Evolutionary conservation across 176 grass and related monocot genomes (phyloP).

Genomic region (Avena eriantha): DNA sequence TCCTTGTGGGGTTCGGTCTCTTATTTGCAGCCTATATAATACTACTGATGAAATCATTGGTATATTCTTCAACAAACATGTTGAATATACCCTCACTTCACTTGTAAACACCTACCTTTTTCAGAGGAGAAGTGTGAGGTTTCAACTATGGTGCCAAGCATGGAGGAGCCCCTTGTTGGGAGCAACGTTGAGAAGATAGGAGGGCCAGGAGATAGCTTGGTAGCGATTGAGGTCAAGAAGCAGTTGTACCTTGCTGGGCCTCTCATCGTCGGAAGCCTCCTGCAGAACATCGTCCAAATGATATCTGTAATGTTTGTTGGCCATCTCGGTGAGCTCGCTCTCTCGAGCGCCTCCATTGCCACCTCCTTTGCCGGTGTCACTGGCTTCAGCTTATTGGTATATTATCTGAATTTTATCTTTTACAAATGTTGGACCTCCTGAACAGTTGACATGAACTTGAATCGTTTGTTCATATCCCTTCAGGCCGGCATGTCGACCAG

Average conservation of each 20-base stretch:
- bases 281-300: constrained; percentile 62
- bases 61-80: not conserved
- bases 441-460: not conserved
- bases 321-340: constrained; percentile 54
- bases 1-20: not conserved
- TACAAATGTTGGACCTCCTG: not conserved
- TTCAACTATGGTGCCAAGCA: not conserved
- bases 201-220: constrained; percentile 18
- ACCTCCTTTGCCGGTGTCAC: constrained; percentile 60
- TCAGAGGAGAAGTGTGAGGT: constrained; percentile 8
- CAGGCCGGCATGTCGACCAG: constrained; percentile 57
- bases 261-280: constrained; percentile 43
- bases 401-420: not conserved
- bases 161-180: constrained; percentile 48
- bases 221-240: constrained; percentile 44
- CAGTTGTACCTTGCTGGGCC: constrained; percentile 56
- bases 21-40: constrained; percentile 5
- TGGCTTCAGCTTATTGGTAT: constrained; percentile 60
- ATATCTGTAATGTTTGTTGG: constrained; percentile 62
- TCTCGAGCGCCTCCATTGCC: constrained; percentile 60
- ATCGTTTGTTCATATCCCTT: not conserved
- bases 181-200: constrained; percentile 30
- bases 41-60: not conserved
- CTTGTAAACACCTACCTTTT: constrained; percentile 1
- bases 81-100: constrained; percentile 19